phyloP scores from a whole-genome alignment of 331 rosid genomes.

The Telfairia occidentalis region DNA sequence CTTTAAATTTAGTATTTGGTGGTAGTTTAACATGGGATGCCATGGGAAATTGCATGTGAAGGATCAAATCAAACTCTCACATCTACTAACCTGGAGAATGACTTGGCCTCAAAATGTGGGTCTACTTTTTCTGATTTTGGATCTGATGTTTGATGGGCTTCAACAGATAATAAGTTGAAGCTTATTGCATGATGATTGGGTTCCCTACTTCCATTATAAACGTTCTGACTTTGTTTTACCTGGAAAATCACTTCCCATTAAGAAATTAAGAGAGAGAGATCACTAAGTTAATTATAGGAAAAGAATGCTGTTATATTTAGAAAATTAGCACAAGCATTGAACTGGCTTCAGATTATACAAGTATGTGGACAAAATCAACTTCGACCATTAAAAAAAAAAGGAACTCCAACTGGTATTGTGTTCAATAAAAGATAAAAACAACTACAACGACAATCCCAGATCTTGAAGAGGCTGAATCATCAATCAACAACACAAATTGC shows the following conservation, averaged over 20 bases:
- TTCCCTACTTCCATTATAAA: background rate
- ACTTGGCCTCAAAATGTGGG: no score
- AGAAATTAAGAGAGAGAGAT: background rate
- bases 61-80: background rate
- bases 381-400: background rate
- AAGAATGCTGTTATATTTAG: background rate
- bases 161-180: background rate
- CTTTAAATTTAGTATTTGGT: background rate
- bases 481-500: background rate
- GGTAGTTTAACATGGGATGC: background rate
- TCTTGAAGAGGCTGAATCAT: constrained; percentile 9
- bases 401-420: constrained; percentile 6
- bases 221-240: constrained; percentile 1
- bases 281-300: background rate
- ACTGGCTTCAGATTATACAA: background rate
- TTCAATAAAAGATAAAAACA: constrained; percentile 2
- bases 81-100: no score
- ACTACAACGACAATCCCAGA: constrained; percentile 6
- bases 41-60: background rate
- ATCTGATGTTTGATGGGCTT: constrained; percentile 2
- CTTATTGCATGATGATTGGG: background rate
- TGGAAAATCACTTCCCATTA: constrained; percentile 1
- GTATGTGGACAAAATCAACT: background rate
- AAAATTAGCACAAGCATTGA: constrained; percentile 6
- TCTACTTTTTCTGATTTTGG: background rate